Evolutionary conservation across 257 asterid genomes (phyloP).

Genomic region (Scutellaria minor): DNA sequence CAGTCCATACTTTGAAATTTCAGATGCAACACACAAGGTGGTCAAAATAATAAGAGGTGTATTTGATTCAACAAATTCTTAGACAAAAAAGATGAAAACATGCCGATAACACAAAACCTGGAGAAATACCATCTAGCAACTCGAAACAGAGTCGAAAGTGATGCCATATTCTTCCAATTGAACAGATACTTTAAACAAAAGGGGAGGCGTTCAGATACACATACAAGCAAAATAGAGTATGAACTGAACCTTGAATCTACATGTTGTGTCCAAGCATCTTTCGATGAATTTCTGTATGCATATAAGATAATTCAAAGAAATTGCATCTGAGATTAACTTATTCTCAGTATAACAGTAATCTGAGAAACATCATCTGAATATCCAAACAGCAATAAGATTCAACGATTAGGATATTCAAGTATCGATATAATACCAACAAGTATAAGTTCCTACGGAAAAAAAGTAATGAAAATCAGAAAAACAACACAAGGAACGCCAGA

Average conservation of each 20-base stretch:
- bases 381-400: conserved; percentile 8
- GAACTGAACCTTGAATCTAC: neutral
- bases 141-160: neutral
- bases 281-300: neutral
- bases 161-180: conserved; percentile 16
- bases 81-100: neutral
- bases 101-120: conserved; percentile 4
- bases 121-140: neutral
- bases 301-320: neutral
- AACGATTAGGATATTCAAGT: neutral
- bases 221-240: neutral
- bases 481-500: neutral
- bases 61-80: neutral
- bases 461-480: conserved; percentile 17
- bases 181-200: neutral
- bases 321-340: neutral
- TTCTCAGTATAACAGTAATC: neutral
- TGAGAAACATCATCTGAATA: neutral
- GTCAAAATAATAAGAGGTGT: neutral
- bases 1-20: neutral
- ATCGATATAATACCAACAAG: neutral
- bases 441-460: neutral
- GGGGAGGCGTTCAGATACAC: neutral
- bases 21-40: neutral
- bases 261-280: neutral